phyloP scores from a whole-genome alignment of 768 basidiomycete species.

The Ramaria sp. region DNA sequence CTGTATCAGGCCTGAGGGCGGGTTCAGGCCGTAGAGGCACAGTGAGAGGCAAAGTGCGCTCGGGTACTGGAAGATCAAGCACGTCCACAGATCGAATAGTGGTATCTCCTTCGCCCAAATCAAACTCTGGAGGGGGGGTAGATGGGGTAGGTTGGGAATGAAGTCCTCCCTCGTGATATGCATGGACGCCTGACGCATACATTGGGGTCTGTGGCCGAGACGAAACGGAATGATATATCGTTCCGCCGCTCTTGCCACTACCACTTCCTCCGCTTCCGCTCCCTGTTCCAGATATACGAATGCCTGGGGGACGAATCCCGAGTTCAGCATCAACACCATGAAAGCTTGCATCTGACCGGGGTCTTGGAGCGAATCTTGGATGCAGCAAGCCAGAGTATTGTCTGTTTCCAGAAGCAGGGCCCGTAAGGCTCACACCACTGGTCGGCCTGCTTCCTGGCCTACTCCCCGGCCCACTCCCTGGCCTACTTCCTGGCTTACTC shows the following conservation, averaged over 20 bases:
- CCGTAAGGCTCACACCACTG: neutral
- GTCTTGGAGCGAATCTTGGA: neutral
- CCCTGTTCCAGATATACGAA: neutral
- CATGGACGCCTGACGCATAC: neutral
- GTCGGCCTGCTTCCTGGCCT: neutral
- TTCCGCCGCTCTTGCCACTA: constrained; percentile 4
- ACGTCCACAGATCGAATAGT: constrained; percentile 25
- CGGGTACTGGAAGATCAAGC: constrained; percentile 48
- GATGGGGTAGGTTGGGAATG: neutral
- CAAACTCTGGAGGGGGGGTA: neutral
- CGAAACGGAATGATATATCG: constrained; percentile 4
- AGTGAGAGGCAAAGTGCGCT: constrained; percentile 41
- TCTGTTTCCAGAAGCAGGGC: neutral
- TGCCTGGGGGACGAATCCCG: constrained; percentile 16
- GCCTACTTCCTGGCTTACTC: neutral
- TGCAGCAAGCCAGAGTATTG: neutral
- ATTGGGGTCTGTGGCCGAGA: neutral
- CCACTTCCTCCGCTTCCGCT: constrained; percentile 5
- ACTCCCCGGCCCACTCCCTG: too few species aligned
- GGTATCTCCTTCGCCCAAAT: neutral
- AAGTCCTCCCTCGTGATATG: neutral
- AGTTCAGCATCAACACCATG: neutral
- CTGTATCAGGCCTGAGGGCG: neutral
- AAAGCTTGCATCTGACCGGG: constrained; percentile 3
- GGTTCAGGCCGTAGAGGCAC: constrained; percentile 14